These are phyloP conservation scores for Solioccasus polychromus DNA, from an alignment of 768 basidiomycete species.

Conservation along the genomic window DNA sequence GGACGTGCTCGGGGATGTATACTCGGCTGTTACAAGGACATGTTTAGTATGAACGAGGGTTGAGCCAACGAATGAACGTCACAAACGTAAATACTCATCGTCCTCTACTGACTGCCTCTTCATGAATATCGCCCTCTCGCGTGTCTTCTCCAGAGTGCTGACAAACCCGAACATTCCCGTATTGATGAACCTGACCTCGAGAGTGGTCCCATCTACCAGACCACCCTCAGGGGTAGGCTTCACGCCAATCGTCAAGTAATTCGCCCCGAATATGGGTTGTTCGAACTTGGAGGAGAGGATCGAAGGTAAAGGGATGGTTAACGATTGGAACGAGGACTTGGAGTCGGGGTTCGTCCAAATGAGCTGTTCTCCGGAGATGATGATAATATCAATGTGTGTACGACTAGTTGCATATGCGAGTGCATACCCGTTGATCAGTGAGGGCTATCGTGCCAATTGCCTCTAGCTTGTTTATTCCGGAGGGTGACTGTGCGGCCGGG, in stretches of 20 bases:
- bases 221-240: constrained; percentile 68
- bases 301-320: constrained; percentile 57
- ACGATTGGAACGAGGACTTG: constrained; percentile 37
- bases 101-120: constrained; percentile 47
- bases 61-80: constrained; percentile 2
- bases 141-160: constrained; percentile 68
- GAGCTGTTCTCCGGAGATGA: constrained; percentile 42
- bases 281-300: constrained; percentile 71
- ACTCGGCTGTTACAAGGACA: constrained; percentile 22
- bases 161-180: constrained; percentile 73
- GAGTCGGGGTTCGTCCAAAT: constrained; percentile 50
- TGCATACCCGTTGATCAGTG: constrained; percentile 70
- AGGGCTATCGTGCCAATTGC: constrained; percentile 57
- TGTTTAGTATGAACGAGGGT: neutral
- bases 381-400: constrained; percentile 4
- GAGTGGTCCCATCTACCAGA: constrained; percentile 57
- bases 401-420: neutral
- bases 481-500: constrained; percentile 47
- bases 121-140: constrained; percentile 76
- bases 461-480: constrained; percentile 58
- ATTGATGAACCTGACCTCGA: constrained; percentile 67
- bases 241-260: constrained; percentile 65
- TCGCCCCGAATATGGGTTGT: constrained; percentile 70
- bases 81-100: constrained; percentile 32
- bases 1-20: constrained; percentile 25